Evolutionary conservation across 352 stramenopile genomes (phyloP).

Genomic region (Pilasporangium apinafurcum): DNA sequence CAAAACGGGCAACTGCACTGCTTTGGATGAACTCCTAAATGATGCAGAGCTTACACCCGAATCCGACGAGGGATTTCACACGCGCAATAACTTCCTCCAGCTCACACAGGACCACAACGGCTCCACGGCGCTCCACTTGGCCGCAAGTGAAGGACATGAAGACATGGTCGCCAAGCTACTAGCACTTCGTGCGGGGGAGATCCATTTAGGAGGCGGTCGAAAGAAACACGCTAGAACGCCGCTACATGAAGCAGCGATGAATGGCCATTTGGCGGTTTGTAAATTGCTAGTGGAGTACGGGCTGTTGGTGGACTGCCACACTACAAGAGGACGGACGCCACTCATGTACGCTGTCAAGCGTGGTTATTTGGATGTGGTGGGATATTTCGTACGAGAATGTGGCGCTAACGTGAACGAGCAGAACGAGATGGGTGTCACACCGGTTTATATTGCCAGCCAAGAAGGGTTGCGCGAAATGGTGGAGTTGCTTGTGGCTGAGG

Average conservation of each 20-base stretch:
- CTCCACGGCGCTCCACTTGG: conserved; percentile 58
- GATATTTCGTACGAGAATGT: conserved; percentile 37
- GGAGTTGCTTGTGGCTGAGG: conserved; percentile 29
- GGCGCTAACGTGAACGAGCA: conserved; percentile 58
- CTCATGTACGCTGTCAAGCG: conserved; percentile 76
- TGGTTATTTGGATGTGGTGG: conserved; percentile 38
- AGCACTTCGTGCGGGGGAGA: conserved; percentile 39
- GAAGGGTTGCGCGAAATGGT: conserved; percentile 44
- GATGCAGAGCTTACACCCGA: conserved; percentile 1
- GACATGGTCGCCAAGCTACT: conserved; percentile 43
- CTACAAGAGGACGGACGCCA: conserved; percentile 61
- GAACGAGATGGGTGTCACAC: conserved; percentile 78
- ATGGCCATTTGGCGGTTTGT: conserved; percentile 47
- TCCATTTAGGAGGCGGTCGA: conserved; percentile 50
- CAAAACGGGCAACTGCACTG: conserved; percentile 31
- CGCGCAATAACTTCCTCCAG: conserved; percentile 39
- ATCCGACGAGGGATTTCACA: conserved; percentile 1
- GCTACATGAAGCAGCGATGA: conserved; percentile 67
- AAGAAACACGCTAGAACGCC: conserved; percentile 65
- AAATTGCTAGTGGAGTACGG: conserved; percentile 44
- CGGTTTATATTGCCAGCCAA: conserved; percentile 59
- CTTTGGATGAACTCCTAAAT: conserved; percentile 21
- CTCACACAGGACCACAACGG: conserved; percentile 63
- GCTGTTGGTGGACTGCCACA: conserved; percentile 71
- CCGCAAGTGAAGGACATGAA: conserved; percentile 40